Evolutionary conservation across 2,329 filamentous ascomycete species (phyloP), one percentile per base, ranked within the genome.

Genomic region (Botrytis porri): DNA sequence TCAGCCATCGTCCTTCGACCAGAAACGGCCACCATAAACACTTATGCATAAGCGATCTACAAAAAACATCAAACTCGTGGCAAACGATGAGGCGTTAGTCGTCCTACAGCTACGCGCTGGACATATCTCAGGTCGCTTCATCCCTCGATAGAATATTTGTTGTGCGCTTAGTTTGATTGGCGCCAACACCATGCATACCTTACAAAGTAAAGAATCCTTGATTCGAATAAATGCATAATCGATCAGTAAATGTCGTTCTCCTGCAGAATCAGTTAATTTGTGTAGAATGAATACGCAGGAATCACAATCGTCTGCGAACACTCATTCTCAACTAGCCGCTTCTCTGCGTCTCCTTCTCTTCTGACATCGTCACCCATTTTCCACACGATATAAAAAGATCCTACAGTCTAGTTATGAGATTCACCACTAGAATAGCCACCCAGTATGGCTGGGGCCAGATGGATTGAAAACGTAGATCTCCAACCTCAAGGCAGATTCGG

Each of bases 161-260:
- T 65, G 32, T 65, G 63, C 63, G 43, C 63, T 65, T 65, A 65
- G 29, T 48, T 48, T 22, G 32, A 25, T 48, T 48, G 63, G 20
- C 22, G 41, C 29, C 43, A 37, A 51, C 22, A 51, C 35, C 25
- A 63, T 25, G 25, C 60, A n/a, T n/a, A 41, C 14, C 59, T 61
- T 39, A n/a, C 20, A 61, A 39, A 20, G 35, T 35, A 29, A 20
- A 35, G 18, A 12, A 62, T 62, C 60, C 60, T 62, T 41, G 22
- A n/a, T 18, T 39, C 8, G 14, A 57, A 57, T 29, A 7, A 29
- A 57, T 32, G 51, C 51, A 57, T 4, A 57, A 16, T 9, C n/a
- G n/a, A 29, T 57, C n/a, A 29, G 14, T 57, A 57, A 29, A 18
- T 29, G 6, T 4, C 14, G 7, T 29, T 18, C 18, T 57, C 6